Base-by-base conservation (phyloP, 2,329 filamentous ascomycete genomes). In the Hypoxylon sp. region DNA sequence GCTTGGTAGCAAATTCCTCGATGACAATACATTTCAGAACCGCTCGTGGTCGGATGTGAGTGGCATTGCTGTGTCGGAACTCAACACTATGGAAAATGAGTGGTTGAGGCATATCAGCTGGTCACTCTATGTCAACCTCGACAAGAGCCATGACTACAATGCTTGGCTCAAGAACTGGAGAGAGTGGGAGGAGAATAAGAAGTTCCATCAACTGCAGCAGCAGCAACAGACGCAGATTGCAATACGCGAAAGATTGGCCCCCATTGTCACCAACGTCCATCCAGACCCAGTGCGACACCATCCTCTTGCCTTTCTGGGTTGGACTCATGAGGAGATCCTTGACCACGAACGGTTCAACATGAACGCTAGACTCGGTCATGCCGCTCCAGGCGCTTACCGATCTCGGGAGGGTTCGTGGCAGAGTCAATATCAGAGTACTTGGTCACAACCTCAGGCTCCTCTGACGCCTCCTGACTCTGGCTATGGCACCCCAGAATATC, bases 21-120 rank as follows among this genome's bases (percentile, higher is more conserved):
- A 97, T 75, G 94, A 97, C 84, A 97, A 97, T 81, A 97, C 94
- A 5, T 97, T 97, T 81, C 94, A 97, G 84, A 97, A 97, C 81
- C 91, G 93, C 59, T 97, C 94, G 1, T 97, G 94, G 94, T 93
- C 94, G 4, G 94, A 97, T 76, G 94, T 97, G 55, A 97, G 93
- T 79, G 93, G 92, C 67, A 97, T 97, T 71, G 85, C 90, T 30
- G 93, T 97, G 19, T 81, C 86, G 2, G 93, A 97, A 75, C 85
- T 97, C 71, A 97, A 97, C 81, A 84, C 86, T 65, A 87, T 97
- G 78, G 94, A 97, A 82, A 88, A 91, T 74, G 91, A 96, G 73
- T 97, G 94, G 94, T 85, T 97, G 41, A 85, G 88, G 59, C 89
- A 90, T 43, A 96, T 96, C 77, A 85, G 88, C 72, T 97, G 93